These are phyloP conservation scores for Endocalyx cinctus DNA, from an alignment of 2,329 filamentous ascomycete genomes.

Conservation along the genomic window DNA sequence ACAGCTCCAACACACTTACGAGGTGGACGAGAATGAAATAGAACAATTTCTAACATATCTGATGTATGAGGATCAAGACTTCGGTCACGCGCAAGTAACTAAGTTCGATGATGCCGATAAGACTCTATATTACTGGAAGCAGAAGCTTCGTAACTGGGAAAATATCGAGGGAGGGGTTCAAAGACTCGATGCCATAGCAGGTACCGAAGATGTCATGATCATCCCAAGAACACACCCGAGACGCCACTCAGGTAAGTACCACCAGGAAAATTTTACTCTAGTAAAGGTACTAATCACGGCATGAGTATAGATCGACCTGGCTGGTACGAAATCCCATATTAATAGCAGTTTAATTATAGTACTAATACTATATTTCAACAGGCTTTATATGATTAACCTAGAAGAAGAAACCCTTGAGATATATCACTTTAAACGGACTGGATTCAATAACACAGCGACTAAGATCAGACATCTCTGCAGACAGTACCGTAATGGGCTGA, in stretches of 20 bases:
- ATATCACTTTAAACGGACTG: constrained; percentile 9
- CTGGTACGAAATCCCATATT: no score
- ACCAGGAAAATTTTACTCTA: not conserved
- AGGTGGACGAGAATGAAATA: constrained; percentile 7
- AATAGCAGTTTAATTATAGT: no score
- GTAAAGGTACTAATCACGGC: not conserved
- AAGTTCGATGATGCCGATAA: not conserved
- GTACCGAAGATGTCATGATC: constrained; percentile 4
- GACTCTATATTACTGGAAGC: constrained; percentile 3
- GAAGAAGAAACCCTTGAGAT: constrained; percentile 10
- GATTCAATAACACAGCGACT: not conserved
- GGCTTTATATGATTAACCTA: constrained; percentile 13
- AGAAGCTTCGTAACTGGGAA: constrained; percentile 2
- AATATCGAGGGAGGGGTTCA: constrained; percentile 2
- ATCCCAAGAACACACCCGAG: constrained; percentile 8
- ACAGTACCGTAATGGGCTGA: constrained; percentile 1
- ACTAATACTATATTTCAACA: no score
- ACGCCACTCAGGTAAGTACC: constrained; percentile 7
- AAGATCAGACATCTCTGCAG: constrained; percentile 5
- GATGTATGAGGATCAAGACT: constrained; percentile 3
- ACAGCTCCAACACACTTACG: constrained; percentile 9
- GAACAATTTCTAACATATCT: constrained; percentile 5
- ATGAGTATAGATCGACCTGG: constrained; percentile 7
- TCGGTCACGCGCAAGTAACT: constrained; percentile 1
- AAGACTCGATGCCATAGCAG: constrained; percentile 11